Conservation (phyloP, 352 stramenopile genomes). For the Pilasporangium apinafurcum region DNA sequence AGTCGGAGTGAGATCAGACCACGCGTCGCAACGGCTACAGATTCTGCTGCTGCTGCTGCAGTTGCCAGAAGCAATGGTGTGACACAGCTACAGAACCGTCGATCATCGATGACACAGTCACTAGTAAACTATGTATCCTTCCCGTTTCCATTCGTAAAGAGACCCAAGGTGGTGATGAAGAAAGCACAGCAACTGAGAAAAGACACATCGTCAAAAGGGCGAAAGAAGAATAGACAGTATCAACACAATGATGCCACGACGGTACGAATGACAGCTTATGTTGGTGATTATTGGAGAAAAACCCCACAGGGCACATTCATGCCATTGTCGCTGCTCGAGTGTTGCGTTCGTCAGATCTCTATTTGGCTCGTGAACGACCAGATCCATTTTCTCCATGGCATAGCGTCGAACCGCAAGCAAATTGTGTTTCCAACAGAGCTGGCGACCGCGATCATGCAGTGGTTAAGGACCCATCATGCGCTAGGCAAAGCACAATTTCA, state of each 20-base stretch:
- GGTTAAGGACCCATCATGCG: slow-evolving; percentile 45
- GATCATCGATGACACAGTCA: slow-evolving; percentile 34
- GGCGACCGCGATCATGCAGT: slow-evolving; percentile 34
- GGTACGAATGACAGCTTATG: slow-evolving; percentile 11
- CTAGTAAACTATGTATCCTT: slow-evolving; percentile 75
- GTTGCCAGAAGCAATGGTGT: no score
- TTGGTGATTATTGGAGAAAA: slow-evolving; percentile 49
- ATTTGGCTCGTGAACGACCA: slow-evolving; percentile 32
- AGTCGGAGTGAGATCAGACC: slow-evolving; percentile 1
- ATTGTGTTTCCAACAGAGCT: slow-evolving; percentile 31
- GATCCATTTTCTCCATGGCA: no score
- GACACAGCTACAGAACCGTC: no score
- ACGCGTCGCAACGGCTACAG: background rate
- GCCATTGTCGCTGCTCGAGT: slow-evolving; percentile 50
- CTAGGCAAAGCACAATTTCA: slow-evolving; percentile 56
- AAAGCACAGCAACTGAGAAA: background rate
- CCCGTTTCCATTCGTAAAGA: slow-evolving; percentile 65
- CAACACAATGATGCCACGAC: background rate
- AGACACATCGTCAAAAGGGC: slow-evolving; percentile 1
- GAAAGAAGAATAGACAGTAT: background rate
- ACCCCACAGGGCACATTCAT: slow-evolving; percentile 25
- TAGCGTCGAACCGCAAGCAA: no score
- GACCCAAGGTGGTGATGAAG: slow-evolving; percentile 3
- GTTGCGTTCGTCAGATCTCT: slow-evolving; percentile 46
- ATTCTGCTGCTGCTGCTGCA: background rate